Evolutionary conservation across 2,329 filamentous ascomycete genomes (phyloP), one percentile per base, ranked within the genome.

Genomic region (Aspergillus sp.): DNA sequence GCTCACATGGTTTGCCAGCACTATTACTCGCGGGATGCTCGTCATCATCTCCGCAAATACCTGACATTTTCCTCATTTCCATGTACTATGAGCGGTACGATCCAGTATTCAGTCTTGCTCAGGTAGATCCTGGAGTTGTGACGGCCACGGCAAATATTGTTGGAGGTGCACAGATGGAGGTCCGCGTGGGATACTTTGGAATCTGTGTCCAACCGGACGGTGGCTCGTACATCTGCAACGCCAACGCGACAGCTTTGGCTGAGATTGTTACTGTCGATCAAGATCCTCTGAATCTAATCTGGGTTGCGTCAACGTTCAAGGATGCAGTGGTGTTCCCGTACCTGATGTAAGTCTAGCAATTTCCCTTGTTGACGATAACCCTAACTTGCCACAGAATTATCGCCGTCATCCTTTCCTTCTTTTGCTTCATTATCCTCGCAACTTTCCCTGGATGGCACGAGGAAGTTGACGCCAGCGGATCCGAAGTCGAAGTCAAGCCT

Each of bases 381-480:
- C 43, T 57, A 28, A 51, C 54, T 49, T 61, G 56, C 64, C 65
- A 57, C 31, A 95, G 92, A 66, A 99, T 99, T 82, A 93, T 99
- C 73, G 95, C 95, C 74, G 93, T 98, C 74, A 91, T 99, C 76
- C 93, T 99, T 73, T 93, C 95, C 69, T 98, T 98, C 81, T 85
- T 98, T 78, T 97, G 93, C 77, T 92, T 99, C 76, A 86, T 99
- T 64, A 87, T 99, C 47, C 89, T 99, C 57, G 94, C 93, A 58
- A 98, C 95, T 38, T 99, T 98, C 80, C 95, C 95, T 1, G 93
- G 93, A 66, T 99, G 95, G 92, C 93, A 98, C 79, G 92, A 97
- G 78, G 92, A 96, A 79, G 86, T 89, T 66, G 91, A 95, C 77
- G 88, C 85, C 43, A 84, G 87, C 57, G 93, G 93, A 56, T 92